Evolutionary conservation across 352 stramenopile species (phyloP).

Genomic region (Phytophthora macrochlamydospora): DNA sequence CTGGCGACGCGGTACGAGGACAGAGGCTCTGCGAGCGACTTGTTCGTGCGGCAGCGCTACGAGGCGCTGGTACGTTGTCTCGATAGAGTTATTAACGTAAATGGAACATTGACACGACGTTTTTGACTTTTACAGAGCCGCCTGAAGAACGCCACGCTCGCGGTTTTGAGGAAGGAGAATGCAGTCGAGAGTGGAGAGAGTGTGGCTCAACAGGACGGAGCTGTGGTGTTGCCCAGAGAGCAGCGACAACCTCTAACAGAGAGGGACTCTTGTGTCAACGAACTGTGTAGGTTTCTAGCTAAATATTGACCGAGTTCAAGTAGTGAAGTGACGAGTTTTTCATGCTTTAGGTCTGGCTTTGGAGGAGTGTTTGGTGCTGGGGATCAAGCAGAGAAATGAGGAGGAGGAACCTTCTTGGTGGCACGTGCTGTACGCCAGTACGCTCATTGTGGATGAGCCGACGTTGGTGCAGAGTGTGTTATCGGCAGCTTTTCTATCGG

Average conservation of each 20-base stretch:
- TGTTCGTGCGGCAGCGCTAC: slow-evolving; percentile 59
- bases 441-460: slow-evolving; percentile 74
- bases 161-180: slow-evolving; percentile 51
- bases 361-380: slow-evolving; percentile 66
- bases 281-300: slow-evolving; percentile 50
- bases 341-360: slow-evolving; percentile 51
- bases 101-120: not conserved
- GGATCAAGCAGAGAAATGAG: slow-evolving; percentile 49
- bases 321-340: not conserved
- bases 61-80: slow-evolving; percentile 55
- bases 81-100: not conserved
- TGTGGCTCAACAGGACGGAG: slow-evolving; percentile 5
- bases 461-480: slow-evolving; percentile 71
- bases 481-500: slow-evolving; percentile 67
- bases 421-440: slow-evolving; percentile 76
- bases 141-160: slow-evolving; percentile 73
- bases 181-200: slow-evolving; percentile 20
- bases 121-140: slow-evolving; percentile 37
- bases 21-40: slow-evolving; percentile 38
- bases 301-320: not conserved
- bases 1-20: slow-evolving; percentile 61
- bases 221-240: slow-evolving; percentile 16
- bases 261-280: slow-evolving; percentile 59
- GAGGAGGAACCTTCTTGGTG: slow-evolving; percentile 62
- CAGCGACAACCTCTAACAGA: slow-evolving; percentile 48